A percentile compares a stretch with the other conserved stretches of the same genome.
phyloP scores from a whole-genome alignment of 768 basidiomycete genomes.

The Boletus insuetus region DNA sequence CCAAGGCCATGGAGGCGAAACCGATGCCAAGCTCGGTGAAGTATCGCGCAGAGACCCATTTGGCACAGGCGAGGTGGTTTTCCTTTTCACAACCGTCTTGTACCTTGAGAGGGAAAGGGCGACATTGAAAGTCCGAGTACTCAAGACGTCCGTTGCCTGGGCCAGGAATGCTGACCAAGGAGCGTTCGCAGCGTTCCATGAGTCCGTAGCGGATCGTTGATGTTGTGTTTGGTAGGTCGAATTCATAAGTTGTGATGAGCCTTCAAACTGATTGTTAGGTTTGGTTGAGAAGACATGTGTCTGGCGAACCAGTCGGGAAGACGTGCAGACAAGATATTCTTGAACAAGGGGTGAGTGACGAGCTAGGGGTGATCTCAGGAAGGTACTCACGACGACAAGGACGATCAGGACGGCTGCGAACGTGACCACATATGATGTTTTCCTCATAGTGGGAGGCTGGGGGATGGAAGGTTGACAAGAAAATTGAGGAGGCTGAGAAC shows the following conservation, averaged over 20 bases:
- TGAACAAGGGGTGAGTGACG: slow-evolving; percentile 1
- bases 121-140: slow-evolving; percentile 60
- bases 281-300: slow-evolving; percentile 14
- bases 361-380: neutral
- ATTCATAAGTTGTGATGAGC: slow-evolving; percentile 37
- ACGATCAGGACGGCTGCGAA: slow-evolving; percentile 54
- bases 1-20: slow-evolving; percentile 56
- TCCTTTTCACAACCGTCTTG: slow-evolving; percentile 47
- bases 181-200: slow-evolving; percentile 52
- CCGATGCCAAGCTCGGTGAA: slow-evolving; percentile 61
- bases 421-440: slow-evolving; percentile 64
- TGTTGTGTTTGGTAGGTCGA: slow-evolving; percentile 45
- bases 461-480: neutral
- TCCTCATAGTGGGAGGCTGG: slow-evolving; percentile 47
- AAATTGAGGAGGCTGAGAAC: neutral
- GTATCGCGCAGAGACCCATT: slow-evolving; percentile 72
- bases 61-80: slow-evolving; percentile 57
- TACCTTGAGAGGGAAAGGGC: slow-evolving; percentile 59
- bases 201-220: slow-evolving; percentile 60
- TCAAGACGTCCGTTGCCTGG: slow-evolving; percentile 41
- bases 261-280: slow-evolving; percentile 34
- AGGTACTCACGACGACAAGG: slow-evolving; percentile 48
- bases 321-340: slow-evolving; percentile 58
- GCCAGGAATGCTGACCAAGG: slow-evolving; percentile 46
- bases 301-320: slow-evolving; percentile 63